These are phyloP conservation scores for Thalassiosira livingstoniorum DNA, from an alignment of 352 stramenopile species.

Conservation along the genomic window DNA sequence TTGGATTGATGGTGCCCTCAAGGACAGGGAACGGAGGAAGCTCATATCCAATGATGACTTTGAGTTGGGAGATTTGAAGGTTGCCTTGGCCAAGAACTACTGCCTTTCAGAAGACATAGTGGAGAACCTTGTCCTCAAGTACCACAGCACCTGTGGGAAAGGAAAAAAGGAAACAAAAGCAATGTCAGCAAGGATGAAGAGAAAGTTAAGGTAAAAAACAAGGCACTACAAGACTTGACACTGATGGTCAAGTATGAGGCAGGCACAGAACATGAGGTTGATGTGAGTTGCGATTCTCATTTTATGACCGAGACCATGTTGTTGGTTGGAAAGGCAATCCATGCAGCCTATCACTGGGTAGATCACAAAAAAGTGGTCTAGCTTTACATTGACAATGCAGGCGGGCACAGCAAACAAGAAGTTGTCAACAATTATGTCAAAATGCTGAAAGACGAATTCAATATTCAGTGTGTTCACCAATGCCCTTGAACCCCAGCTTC, in stretches of 20 bases:
- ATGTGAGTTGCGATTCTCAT: conserved; percentile 44
- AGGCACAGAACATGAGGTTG: conserved; percentile 26
- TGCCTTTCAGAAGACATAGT: conserved; percentile 4
- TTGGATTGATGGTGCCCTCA: not conserved
- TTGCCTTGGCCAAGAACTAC: not conserved
- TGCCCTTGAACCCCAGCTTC: conserved; percentile 34
- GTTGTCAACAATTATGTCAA: conserved; percentile 11
- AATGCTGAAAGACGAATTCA: conserved; percentile 12
- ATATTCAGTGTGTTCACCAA: no score
- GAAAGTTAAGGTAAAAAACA: not conserved
- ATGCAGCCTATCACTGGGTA: conserved; percentile 35
- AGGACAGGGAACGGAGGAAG: conserved; percentile 9
- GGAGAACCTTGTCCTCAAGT: conserved; percentile 6
- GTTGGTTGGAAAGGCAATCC: conserved; percentile 23
- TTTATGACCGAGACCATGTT: conserved; percentile 29
- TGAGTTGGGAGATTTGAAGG: conserved; percentile 1
- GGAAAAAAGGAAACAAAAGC: not conserved
- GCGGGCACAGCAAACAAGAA: conserved; percentile 42
- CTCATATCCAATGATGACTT: not conserved
- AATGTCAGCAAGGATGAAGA: not conserved
- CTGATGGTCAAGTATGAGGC: conserved; percentile 2
- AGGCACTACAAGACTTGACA: not conserved
- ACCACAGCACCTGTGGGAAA: no score
- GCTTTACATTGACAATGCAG: conserved; percentile 48
- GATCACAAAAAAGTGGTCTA: conserved; percentile 10